These are phyloP conservation scores for Colletotrichum caudatum DNA, from an alignment of 2,329 filamentous ascomycete genomes.

Conservation along the genomic window DNA sequence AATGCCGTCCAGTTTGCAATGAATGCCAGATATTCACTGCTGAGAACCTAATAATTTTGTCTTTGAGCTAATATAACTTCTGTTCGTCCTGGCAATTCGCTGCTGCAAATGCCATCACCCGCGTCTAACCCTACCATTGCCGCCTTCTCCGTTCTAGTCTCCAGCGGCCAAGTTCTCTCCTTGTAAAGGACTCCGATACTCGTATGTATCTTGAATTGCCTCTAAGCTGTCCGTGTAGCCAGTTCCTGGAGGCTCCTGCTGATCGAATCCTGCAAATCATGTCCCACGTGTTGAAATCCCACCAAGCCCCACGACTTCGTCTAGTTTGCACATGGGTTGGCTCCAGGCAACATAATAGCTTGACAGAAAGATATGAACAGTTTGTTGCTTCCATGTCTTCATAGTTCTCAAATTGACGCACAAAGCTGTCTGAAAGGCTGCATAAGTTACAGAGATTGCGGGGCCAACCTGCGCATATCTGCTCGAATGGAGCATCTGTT, in stretches of 20 bases:
- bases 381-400: no score
- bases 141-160: no score
- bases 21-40: neutral
- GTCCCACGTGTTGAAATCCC: conserved; percentile 18
- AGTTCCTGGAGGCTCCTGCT: conserved; percentile 14
- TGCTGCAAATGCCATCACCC: conserved; percentile 8
- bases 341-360: no score
- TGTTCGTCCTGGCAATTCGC: neutral
- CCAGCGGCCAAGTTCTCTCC: conserved; percentile 11
- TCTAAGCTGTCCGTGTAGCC: conserved; percentile 7
- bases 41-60: neutral
- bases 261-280: conserved; percentile 24
- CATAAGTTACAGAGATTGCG: no score
- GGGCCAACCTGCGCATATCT: no score
- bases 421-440: no score
- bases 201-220: conserved; percentile 23
- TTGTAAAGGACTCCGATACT: conserved; percentile 26
- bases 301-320: conserved; percentile 1
- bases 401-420: no score
- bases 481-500: no score
- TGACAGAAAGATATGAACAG: no score
- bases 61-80: no score
- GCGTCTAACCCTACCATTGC: neutral
- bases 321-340: conserved; percentile 27
- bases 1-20: no score